A percentile compares a stretch with the other conserved stretches of the same genome.
Conservation (phyloP, 805 yeast genomes). For the Tanozyma kutaoensis region DNA sequence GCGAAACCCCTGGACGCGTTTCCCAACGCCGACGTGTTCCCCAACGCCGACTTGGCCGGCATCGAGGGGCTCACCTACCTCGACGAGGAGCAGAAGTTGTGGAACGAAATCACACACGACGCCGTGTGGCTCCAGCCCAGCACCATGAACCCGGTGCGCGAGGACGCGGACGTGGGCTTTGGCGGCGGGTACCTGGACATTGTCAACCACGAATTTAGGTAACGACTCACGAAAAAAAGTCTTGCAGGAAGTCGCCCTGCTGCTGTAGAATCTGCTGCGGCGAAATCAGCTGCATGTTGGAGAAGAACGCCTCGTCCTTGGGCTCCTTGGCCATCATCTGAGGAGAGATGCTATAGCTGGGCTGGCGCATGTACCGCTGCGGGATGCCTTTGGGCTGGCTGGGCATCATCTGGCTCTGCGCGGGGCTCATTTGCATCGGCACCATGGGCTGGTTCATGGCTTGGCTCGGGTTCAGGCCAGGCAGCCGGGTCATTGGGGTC, state of each 20-base stretch:
- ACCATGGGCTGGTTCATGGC: not conserved
- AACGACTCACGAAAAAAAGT: conserved; percentile 13
- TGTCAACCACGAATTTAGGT: conserved; percentile 24
- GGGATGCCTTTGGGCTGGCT: conserved; percentile 2
- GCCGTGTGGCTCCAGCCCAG: conserved; percentile 53
- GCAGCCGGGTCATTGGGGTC: not conserved
- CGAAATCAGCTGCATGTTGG: conserved; percentile 11
- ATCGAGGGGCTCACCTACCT: conserved; percentile 28
- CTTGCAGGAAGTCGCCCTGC: conserved; percentile 11
- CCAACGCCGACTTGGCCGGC: conserved; percentile 23
- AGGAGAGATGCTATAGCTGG: conserved; percentile 3
- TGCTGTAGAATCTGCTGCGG: conserved; percentile 27
- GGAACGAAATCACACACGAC: conserved; percentile 70
- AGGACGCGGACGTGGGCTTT: not conserved
- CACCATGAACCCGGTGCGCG: not conserved
- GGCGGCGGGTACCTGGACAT: conserved; percentile 23
- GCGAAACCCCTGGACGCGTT: too few relatives aligned
- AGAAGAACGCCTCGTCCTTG: too few relatives aligned
- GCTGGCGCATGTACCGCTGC: too few relatives aligned
- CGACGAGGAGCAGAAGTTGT: conserved; percentile 37
- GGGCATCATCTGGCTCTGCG: conserved; percentile 2
- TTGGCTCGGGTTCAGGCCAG: not conserved
- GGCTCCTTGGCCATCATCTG: conserved; percentile 7
- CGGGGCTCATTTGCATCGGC: not conserved
- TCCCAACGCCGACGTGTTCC: conserved; percentile 17